These are phyloP conservation scores for Clonostachys solani DNA, from an alignment of 2,329 filamentous ascomycete species.

Conservation along the genomic window DNA sequence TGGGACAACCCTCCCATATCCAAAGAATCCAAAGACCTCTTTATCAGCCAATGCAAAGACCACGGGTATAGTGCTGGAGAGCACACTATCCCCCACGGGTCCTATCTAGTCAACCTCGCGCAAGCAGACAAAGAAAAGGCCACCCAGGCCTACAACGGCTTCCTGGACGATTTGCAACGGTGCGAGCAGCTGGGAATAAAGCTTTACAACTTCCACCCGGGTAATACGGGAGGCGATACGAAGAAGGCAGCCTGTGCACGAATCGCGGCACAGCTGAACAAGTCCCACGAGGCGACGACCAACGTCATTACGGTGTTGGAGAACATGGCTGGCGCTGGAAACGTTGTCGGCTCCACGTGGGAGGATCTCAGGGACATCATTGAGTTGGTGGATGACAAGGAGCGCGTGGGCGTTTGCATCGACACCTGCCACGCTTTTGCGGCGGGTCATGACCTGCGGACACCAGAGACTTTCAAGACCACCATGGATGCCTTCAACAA, in stretches of 20 bases:
- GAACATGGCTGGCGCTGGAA: conserved; percentile 91
- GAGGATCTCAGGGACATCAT: conserved; percentile 87
- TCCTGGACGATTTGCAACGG: conserved; percentile 81
- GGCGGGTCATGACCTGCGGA: conserved; percentile 84
- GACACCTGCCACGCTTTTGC: conserved; percentile 97
- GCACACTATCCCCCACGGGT: conserved; percentile 86
- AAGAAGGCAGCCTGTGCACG: conserved; percentile 68
- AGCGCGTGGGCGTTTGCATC: conserved; percentile 85
- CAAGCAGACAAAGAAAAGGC: conserved; percentile 77
- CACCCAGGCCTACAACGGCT: conserved; percentile 78
- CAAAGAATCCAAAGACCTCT: conserved; percentile 62
- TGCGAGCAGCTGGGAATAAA: conserved; percentile 83
- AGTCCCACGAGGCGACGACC: conserved; percentile 70
- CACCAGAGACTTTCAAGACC: conserved; percentile 64
- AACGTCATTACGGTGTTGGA: conserved; percentile 82
- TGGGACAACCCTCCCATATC: conserved; percentile 82
- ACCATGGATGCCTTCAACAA: conserved; percentile 76
- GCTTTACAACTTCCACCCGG: conserved; percentile 98
- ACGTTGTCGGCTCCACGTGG: conserved; percentile 80
- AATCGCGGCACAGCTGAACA: conserved; percentile 79
- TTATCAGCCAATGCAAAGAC: conserved; percentile 62
- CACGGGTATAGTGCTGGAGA: conserved; percentile 68
- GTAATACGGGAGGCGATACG: conserved; percentile 67
- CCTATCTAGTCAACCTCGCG: conserved; percentile 93
- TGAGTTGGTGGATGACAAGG: conserved; percentile 71